Evolutionary conservation across 345 rosid species (phyloP), one percentile per base, ranked within the genome.

Genomic region (Rhizophora apiculata): DNA sequence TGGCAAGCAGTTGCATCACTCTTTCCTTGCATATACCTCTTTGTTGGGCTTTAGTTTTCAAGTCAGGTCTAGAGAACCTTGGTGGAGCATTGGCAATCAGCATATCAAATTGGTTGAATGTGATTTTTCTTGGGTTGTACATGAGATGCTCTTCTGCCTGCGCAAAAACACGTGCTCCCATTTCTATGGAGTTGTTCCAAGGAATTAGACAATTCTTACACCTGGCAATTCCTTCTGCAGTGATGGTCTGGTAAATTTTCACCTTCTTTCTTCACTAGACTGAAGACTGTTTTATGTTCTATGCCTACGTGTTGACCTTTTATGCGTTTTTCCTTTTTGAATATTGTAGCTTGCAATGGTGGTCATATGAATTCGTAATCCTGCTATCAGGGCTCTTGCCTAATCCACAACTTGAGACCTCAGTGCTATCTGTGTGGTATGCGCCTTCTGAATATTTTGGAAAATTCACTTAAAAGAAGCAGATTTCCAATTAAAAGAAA

Each of bases 31-130:
- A 76, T 57, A 56, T 76, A 29, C 76, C 76, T 46, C 65, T 76
- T 3, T 76, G 76, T 59, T 76, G 69, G 80, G 54, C 55, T 3
- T 52, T 76, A 4, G 69, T 76, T 20, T 76, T 71, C 63, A 66
- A 70, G 39, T 32, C 58, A 5, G 72, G 74, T 32, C 11, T 71
- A 20, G 30, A 36, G 32, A 53, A 48, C 54, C 27, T 62, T 56
- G 72, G 79, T 5, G 79, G 72, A 0, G 75, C 75, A 19, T 62
- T 76, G 8, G 39, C 75, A 1, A 60, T 71, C 2, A 39, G 72
- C 18, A 60, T 71, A 2, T 71, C 72, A 2, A 34, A 67, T n/a
- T 76, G 79, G 75, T 62, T 71, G 57, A 71, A 71, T 62, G 75
- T 48, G 2, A 16, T 54, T 2, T 54, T 71, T 21, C 68, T 71